Percentiles rank a stretch among this genome's conserved stretches.
Conservation (phyloP, 768 basidiomycete species). For the Kockovaella imperatae region DNA sequence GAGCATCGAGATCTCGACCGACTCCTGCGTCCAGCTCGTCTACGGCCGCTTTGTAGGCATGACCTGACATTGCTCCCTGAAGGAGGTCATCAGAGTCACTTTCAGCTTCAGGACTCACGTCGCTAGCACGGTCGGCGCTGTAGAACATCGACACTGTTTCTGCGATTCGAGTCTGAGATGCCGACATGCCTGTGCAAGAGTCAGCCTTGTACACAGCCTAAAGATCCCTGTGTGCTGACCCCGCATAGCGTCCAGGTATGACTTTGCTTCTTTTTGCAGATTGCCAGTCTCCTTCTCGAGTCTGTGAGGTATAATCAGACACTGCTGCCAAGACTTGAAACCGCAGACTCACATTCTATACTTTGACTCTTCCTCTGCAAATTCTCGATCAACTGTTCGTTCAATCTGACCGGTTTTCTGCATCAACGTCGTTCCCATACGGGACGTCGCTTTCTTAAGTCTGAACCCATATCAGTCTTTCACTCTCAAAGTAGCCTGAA, state of each 20-base stretch:
- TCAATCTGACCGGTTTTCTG: slow-evolving; percentile 99
- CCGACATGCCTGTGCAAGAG: slow-evolving; percentile 66
- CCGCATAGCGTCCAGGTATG: slow-evolving; percentile 88
- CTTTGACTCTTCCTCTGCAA: slow-evolving; percentile 82
- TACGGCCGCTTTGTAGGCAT: slow-evolving; percentile 90
- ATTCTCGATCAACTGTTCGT: slow-evolving; percentile 87
- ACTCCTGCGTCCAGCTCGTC: slow-evolving; percentile 85
- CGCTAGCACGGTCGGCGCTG: slow-evolving; percentile 50
- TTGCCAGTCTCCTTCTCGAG: slow-evolving; percentile 93
- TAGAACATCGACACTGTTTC: slow-evolving; percentile 93
- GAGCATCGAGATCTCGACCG: slow-evolving; percentile 77
- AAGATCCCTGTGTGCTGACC: slow-evolving; percentile 59
- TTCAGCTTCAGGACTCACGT: slow-evolving; percentile 26
- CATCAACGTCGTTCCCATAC: slow-evolving; percentile 85
- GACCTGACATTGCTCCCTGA: slow-evolving; percentile 84
- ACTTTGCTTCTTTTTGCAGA: slow-evolving; percentile 91
- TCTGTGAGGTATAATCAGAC: slow-evolving; percentile 47
- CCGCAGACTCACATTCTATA: slow-evolving; percentile 64
- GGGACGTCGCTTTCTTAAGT: slow-evolving; percentile 87
- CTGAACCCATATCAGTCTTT: slow-evolving; percentile 44
- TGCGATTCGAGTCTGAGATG: slow-evolving; percentile 83
- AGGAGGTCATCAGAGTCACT: background rate
- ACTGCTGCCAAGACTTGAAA: background rate
- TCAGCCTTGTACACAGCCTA: background rate
- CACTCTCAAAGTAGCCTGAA: too few species aligned